phyloP scores from a whole-genome alignment of 805 yeast genomes.

The Schwanniomyces pseudopolymorphus region DNA sequence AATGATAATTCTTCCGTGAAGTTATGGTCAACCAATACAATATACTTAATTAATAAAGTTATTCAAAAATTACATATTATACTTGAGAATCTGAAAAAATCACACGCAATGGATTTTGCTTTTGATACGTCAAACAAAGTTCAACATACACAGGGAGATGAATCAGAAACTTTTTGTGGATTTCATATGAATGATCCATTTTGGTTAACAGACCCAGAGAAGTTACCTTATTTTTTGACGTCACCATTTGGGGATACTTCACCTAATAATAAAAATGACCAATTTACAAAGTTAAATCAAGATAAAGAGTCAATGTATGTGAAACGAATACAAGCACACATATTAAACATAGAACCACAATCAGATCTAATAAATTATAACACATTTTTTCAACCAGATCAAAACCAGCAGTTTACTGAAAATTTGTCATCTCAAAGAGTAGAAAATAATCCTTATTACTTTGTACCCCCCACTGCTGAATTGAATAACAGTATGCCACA shows the following conservation, averaged over 20 bases:
- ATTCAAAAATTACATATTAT: constrained; percentile 27
- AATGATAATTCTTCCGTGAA: constrained; percentile 15
- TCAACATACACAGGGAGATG: neutral
- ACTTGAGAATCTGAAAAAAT: constrained; percentile 14
- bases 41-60: constrained; percentile 30
- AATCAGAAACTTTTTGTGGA: constrained; percentile 38
- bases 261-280: neutral
- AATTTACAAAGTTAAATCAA: neutral
- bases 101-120: neutral
- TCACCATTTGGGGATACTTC: constrained; percentile 22
- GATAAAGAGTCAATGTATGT: neutral
- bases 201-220: constrained; percentile 50
- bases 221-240: constrained; percentile 36
- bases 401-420: neutral
- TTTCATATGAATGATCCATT: constrained; percentile 49
- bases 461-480: neutral
- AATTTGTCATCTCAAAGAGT: neutral
- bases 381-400: neutral
- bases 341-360: constrained; percentile 3
- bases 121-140: neutral
- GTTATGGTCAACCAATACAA: constrained; percentile 37
- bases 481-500: neutral
- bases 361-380: neutral
- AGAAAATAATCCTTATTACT: neutral
- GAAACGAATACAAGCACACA: neutral